A percentile compares a stretch with the other conserved stretches of the same genome.
Conservation (phyloP, 2,329 filamentous ascomycete species). For the Fusarium pininemorale region DNA sequence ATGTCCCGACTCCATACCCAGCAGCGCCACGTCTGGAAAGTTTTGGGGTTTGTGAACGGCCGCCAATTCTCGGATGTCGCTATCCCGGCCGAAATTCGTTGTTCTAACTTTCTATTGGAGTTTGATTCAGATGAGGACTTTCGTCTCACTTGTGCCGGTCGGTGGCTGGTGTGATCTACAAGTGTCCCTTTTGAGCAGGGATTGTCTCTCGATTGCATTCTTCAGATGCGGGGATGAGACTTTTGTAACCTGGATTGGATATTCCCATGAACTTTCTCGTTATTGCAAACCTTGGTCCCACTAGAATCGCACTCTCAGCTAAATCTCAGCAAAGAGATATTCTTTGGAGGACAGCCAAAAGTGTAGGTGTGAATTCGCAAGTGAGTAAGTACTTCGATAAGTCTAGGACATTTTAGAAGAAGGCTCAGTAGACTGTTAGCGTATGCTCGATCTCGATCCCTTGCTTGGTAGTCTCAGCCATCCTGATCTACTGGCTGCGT, state of each 20-base stretch:
- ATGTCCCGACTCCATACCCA: neutral
- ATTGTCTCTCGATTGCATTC: neutral
- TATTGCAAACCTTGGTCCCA: neutral
- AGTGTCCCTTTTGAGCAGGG: neutral
- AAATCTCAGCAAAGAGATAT: too few species aligned
- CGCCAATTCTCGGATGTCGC: neutral
- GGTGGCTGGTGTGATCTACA: neutral
- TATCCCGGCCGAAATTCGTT: neutral
- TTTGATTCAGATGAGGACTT: neutral
- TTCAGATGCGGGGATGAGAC: neutral
- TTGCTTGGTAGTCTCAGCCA: too few species aligned
- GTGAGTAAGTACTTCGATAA: neutral
- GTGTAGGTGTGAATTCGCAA: neutral
- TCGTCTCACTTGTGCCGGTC: neutral
- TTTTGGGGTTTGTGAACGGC: neutral
- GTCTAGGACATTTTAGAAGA: neutral
- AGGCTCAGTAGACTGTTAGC: neutral
- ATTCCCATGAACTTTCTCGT: neutral
- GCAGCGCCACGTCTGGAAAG: neutral
- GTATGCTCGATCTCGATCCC: too few species aligned
- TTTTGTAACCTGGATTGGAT: neutral
- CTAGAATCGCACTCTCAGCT: rapidly evolving
- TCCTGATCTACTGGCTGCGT: neutral
- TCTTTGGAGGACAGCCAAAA: too few species aligned
- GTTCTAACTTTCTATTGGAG: neutral